Conservation (phyloP, 2,329 filamentous ascomycete species). For the Nothophoma quercina region DNA sequence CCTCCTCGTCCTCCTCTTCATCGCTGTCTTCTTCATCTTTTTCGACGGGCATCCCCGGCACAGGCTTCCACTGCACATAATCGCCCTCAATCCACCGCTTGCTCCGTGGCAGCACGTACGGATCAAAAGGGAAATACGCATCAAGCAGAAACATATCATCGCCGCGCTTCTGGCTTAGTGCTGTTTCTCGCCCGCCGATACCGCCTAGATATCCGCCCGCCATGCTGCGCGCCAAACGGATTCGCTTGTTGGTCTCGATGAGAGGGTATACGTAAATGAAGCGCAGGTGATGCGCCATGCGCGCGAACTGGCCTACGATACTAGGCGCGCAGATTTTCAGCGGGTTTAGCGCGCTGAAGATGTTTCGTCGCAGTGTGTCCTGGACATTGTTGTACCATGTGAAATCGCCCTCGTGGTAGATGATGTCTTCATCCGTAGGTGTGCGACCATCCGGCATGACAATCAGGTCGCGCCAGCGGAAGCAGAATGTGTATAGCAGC, state of each 20-base stretch:
- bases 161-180: slow-evolving; percentile 63
- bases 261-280: slow-evolving; percentile 90
- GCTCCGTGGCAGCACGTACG: slow-evolving; percentile 87
- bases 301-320: slow-evolving; percentile 91
- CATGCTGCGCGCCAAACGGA: slow-evolving; percentile 77
- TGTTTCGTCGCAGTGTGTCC: slow-evolving; percentile 76
- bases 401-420: slow-evolving; percentile 75
- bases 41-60: slow-evolving; percentile 52
- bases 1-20: slow-evolving; percentile 22
- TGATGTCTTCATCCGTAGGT: slow-evolving; percentile 56
- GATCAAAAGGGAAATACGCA: slow-evolving; percentile 96
- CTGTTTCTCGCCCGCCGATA: slow-evolving; percentile 62
- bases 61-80: slow-evolving; percentile 48
- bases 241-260: slow-evolving; percentile 89
- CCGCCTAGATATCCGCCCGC: slow-evolving; percentile 58
- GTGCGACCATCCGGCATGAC: slow-evolving; percentile 58
- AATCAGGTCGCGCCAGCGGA: slow-evolving; percentile 92
- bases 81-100: slow-evolving; percentile 81
- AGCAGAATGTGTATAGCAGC: slow-evolving; percentile 94
- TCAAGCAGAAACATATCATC: slow-evolving; percentile 87
- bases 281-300: slow-evolving; percentile 81
- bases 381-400: slow-evolving; percentile 79
- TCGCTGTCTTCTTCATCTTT: slow-evolving; percentile 42
- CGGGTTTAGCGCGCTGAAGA: slow-evolving; percentile 90
- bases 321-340: slow-evolving; percentile 91